Evolutionary conservation across 2,329 filamentous ascomycete species (phyloP).

Genomic region (Neofusicoccum ribis): DNA sequence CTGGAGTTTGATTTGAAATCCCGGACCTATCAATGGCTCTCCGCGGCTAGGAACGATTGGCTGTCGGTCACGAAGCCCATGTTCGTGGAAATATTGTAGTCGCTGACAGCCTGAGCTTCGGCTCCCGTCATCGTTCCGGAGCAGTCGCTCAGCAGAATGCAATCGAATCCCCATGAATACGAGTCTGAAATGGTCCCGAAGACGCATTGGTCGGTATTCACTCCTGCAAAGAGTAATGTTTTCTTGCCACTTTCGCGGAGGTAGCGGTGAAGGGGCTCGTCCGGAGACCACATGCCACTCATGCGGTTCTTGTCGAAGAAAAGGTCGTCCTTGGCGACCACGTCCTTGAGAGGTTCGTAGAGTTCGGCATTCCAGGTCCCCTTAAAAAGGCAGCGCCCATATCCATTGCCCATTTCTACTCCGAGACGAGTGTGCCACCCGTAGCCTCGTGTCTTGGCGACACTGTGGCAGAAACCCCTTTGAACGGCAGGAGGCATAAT

Average conservation of each 20-base stretch:
- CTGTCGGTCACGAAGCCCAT: slow-evolving; percentile 46
- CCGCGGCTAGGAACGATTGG: slow-evolving; percentile 27
- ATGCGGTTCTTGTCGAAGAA: slow-evolving; percentile 47
- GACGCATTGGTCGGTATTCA: slow-evolving; percentile 47
- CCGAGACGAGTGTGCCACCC: slow-evolving; percentile 45
- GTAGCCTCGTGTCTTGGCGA: slow-evolving; percentile 26
- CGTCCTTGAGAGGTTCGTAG: slow-evolving; percentile 41
- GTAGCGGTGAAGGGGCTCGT: slow-evolving; percentile 44
- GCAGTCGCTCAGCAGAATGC: slow-evolving; percentile 43
- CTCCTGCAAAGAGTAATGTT: slow-evolving; percentile 43
- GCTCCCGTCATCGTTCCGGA: slow-evolving; percentile 44
- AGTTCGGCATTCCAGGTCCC: slow-evolving; percentile 46
- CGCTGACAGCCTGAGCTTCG: slow-evolving; percentile 41
- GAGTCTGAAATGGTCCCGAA: slow-evolving; percentile 45
- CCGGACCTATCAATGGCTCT: neutral
- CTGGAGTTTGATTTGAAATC: neutral
- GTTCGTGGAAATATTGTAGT: slow-evolving; percentile 45
- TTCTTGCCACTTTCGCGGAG: slow-evolving; percentile 42
- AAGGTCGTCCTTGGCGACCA: slow-evolving; percentile 40
- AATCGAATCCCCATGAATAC: slow-evolving; percentile 46
- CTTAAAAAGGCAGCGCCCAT: slow-evolving; percentile 44
- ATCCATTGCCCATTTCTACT: slow-evolving; percentile 36
- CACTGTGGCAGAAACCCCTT: slow-evolving; percentile 40
- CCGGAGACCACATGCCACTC: slow-evolving; percentile 44
- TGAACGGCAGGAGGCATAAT: slow-evolving; percentile 45